Evolutionary conservation across 2,329 filamentous ascomycete species (phyloP).

Genomic region (Aspergillus piperis): DNA sequence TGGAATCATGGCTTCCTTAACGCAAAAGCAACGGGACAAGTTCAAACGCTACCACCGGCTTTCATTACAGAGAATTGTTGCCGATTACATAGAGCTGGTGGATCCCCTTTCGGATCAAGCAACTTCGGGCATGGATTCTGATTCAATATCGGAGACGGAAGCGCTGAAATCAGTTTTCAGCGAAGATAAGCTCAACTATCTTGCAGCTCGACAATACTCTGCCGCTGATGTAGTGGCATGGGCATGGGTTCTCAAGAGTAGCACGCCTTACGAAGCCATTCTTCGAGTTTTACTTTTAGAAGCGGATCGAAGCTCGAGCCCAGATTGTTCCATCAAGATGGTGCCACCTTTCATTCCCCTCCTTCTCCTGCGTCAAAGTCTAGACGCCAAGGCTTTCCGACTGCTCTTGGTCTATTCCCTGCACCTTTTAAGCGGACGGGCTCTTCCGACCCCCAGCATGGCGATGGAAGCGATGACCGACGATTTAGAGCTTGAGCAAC

Average conservation of each 20-base stretch:
- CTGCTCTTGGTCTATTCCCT: constrained; percentile 45
- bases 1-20: constrained; percentile 15
- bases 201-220: constrained; percentile 37
- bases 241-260: constrained; percentile 50
- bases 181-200: constrained; percentile 27
- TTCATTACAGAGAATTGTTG: constrained; percentile 39
- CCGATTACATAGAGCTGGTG: constrained; percentile 41
- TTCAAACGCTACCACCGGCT: constrained; percentile 19
- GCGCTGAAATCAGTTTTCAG: constrained; percentile 39
- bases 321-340: constrained; percentile 10
- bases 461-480: not conserved
- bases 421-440: constrained; percentile 34
- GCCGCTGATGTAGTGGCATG: constrained; percentile 46
- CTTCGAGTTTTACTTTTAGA: constrained; percentile 39
- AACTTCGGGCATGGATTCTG: not conserved
- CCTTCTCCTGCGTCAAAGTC: constrained; percentile 46
- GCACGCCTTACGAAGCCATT: constrained; percentile 37
- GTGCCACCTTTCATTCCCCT: constrained; percentile 52
- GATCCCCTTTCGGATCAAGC: constrained; percentile 30
- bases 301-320: constrained; percentile 19
- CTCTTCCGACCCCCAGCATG: constrained; percentile 17
- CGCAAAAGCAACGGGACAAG: constrained; percentile 8
- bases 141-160: constrained; percentile 17
- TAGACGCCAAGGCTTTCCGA: constrained; percentile 46
- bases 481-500: constrained; percentile 3